Base-by-base conservation (phyloP, 1,284 basidiomycete species). In the Rhodotorula sp. region DNA sequence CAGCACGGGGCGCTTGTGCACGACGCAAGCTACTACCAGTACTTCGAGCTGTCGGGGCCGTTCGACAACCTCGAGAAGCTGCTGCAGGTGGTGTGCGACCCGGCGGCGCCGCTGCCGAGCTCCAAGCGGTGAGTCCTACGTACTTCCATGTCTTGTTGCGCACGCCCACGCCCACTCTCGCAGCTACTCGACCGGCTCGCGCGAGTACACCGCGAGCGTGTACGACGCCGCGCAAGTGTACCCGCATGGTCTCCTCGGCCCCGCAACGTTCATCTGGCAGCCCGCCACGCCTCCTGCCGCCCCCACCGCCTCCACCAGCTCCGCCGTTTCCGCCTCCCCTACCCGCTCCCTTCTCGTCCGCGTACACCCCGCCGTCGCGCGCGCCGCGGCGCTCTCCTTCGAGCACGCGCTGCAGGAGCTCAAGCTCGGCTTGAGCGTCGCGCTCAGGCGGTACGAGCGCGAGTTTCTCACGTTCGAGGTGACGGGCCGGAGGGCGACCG, bases 21-120 rank as follows among this genome's bases (percentile, higher is more conserved):
- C 70, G 94, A 97, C 79, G 89, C 90, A 0, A 94, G 92, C 12
- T 97, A 96, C 81, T 86, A 86, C 75, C 87, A 88, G 0, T 84
- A 89, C 9, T 85, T 95, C 27, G 89, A 94, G 79, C 79, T 97
- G 8, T 85, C 84, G 66, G 91, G 91, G 1, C 83, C 85, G 1
- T 84, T 89, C 75, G 78, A 80, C 0, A 81, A 87, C 1, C 79
- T 97, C 2, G 83, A 85, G 54, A 70, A 77, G 10, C 78, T 88
- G 13, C 80, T 97, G 7, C 84, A 86, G 55, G 73, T 80, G 69
- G 61, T 79, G 9, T 78, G 72, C 55, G 78, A 78, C 59, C 70
- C 75, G 10, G 55, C 56, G 0, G n/a, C 29, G 22, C 46, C 62
- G 27, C 44, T 51, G 9, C 65, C 74, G 41, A 44, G 55, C 13